These are phyloP conservation scores for Auriculariales sp. DNA, from an alignment of 768 basidiomycete genomes.

Conservation along the genomic window DNA sequence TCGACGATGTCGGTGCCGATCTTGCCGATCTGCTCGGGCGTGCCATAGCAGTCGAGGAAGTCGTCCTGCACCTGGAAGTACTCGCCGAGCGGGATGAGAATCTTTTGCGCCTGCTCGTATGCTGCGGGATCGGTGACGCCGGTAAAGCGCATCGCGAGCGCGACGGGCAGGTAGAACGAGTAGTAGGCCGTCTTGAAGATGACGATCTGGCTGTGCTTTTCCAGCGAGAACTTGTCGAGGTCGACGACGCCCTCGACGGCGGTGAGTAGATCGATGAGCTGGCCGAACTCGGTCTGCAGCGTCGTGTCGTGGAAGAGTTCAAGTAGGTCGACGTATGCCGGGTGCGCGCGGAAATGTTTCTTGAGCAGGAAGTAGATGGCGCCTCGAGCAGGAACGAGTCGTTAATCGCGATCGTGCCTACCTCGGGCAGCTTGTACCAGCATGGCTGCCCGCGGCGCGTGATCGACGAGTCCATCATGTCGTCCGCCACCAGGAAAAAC, in stretches of 20 bases:
- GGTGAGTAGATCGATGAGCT: conserved; percentile 89
- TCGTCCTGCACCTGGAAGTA: conserved; percentile 99
- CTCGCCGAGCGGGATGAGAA: conserved; percentile 85
- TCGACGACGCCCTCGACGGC: conserved; percentile 87
- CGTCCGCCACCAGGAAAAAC: conserved; percentile 92
- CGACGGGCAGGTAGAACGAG: conserved; percentile 97
- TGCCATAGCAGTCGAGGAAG: conserved; percentile 83
- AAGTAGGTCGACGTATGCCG: conserved; percentile 78
- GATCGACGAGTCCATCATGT: conserved; percentile 93
- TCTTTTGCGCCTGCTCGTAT: conserved; percentile 61
- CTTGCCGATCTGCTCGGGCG: conserved; percentile 88
- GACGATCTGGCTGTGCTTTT: conserved; percentile 87
- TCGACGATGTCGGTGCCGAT: conserved; percentile 97
- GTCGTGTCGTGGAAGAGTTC: conserved; percentile 84
- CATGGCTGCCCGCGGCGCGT: conserved; percentile 91
- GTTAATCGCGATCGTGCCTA: conserved; percentile 85
- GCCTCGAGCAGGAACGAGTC: conserved; percentile 91
- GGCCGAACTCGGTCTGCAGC: conserved; percentile 91
- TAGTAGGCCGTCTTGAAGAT: conserved; percentile 97
- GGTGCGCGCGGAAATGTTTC: conserved; percentile 63
- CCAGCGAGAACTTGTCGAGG: conserved; percentile 71
- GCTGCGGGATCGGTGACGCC: conserved; percentile 40
- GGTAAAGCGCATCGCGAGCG: conserved; percentile 75
- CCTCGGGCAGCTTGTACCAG: conserved; percentile 64
- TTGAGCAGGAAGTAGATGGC: conserved; percentile 88